Conservation (phyloP, 2,329 filamentous ascomycete genomes). For the Aureobasidium subglaciale region DNA sequence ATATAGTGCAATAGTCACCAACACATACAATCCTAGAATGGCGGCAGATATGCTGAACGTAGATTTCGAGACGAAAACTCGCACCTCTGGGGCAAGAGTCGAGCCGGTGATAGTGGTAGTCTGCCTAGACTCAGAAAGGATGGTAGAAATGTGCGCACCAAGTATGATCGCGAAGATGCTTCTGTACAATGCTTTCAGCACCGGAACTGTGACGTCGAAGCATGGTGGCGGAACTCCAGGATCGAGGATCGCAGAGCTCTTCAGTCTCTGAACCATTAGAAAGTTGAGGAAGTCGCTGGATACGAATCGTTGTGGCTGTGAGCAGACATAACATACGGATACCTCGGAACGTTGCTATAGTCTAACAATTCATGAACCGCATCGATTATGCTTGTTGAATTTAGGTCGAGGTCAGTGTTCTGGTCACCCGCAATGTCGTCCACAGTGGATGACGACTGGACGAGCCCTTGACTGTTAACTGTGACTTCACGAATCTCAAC, state of each 20-base stretch:
- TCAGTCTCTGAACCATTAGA: slow-evolving; percentile 31
- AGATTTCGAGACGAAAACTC: slow-evolving; percentile 43
- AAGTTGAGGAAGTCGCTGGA: slow-evolving; percentile 43
- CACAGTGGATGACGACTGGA: slow-evolving; percentile 18
- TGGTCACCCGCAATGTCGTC: not conserved
- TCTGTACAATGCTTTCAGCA: slow-evolving; percentile 28
- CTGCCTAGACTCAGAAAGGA: slow-evolving; percentile 28
- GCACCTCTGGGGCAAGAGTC: slow-evolving; percentile 25
- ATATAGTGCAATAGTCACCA: slow-evolving; percentile 42
- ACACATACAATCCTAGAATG: slow-evolving; percentile 39
- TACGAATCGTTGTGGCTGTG: slow-evolving; percentile 43
- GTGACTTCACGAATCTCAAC: slow-evolving; percentile 30
- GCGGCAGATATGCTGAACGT: slow-evolving; percentile 42
- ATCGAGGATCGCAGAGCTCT: slow-evolving; percentile 31
- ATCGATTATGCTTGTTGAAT: not conserved
- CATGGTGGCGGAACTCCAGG: slow-evolving; percentile 29
- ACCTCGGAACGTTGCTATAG: not conserved
- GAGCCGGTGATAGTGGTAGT: slow-evolving; percentile 16
- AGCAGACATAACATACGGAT: not conserved
- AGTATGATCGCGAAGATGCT: slow-evolving; percentile 40
- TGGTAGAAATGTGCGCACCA: slow-evolving; percentile 32
- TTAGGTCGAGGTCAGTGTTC: not conserved
- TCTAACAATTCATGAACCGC: not conserved
- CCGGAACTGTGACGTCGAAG: slow-evolving; percentile 21
- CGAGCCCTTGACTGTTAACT: slow-evolving; percentile 28